Base-by-base conservation (phyloP, 164 flowering plant species). In the Cinnamomum chago region DNA sequence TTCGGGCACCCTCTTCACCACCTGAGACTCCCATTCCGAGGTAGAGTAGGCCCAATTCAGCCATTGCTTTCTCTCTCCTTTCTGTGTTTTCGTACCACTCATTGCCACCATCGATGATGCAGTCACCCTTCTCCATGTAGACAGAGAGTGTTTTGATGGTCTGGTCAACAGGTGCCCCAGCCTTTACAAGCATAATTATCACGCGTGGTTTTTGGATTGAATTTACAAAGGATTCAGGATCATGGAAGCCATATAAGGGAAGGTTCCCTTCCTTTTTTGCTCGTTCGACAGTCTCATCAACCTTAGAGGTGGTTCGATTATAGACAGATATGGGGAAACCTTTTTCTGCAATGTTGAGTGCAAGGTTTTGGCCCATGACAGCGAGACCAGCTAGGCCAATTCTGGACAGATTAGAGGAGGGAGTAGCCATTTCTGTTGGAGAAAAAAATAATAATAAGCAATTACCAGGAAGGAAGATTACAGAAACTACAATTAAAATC, bases 21-120 rank as follows among this genome's bases (percentile, higher is more conserved):
- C 96, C 93, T 1, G 92, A 89, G 73, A 91, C 96, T 67, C 95
- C 95, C 92, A 89, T 89, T 71, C 96, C 93, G 1, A 91, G 84
- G 76, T 89, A 89, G 18, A 87, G 88, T 12, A 91, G 80, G 40
- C 93, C 90, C 79, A 77, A 51, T 72, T 83, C 88, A 55, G 84
- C 82, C 83, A 85, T 76, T 7, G 85, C 86, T 72, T 84, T 82
- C 80, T 83, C 86, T 64, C 95, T 81, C 77, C 95, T 83, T 83
- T 87, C 95, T 14, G 95, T 89, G 82, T 90, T 89, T 75, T 89
- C 92, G 66, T 89, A 90, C 89, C 93, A 89, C 75, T 87, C 93
- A 69, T 91, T 89, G 30, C 93, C 95, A 51, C 92, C 92, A 79
- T 88, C 96, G 60, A 91, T 85, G 2, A 91, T 91, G 52, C 89